Conservation (phyloP, 2,329 filamentous ascomycete species). For the Pyrenochaeta sp. region DNA sequence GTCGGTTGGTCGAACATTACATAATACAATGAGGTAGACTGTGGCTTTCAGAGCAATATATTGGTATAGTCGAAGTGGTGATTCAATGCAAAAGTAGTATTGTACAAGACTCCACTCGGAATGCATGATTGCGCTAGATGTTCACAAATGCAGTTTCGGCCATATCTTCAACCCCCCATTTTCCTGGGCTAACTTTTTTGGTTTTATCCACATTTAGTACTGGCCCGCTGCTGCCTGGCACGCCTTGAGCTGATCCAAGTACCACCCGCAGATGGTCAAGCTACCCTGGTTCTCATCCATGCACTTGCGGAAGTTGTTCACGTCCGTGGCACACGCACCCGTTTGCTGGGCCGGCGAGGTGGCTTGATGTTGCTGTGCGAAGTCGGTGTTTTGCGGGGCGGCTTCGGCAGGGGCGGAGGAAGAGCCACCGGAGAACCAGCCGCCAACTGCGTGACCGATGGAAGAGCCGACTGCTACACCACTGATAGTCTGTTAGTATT, state of each 20-base stretch:
- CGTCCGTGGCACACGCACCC: conserved; percentile 74
- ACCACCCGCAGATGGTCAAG: conserved; percentile 97
- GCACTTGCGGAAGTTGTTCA: conserved; percentile 89
- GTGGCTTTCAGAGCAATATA: too few species aligned
- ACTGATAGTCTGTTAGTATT: conserved; percentile 58
- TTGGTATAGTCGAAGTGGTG: neutral
- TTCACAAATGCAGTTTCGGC: neutral
- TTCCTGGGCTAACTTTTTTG: neutral
- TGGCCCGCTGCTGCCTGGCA: conserved; percentile 58
- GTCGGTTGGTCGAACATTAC: too few species aligned
- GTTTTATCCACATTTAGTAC: conserved; percentile 50
- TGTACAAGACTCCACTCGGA: neutral
- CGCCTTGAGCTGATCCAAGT: conserved; percentile 85
- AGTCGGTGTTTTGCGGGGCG: conserved; percentile 46
- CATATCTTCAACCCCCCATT: neutral
- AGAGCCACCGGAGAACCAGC: conserved; percentile 81
- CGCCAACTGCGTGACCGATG: conserved; percentile 92
- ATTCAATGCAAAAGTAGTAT: neutral
- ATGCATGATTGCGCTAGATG: conserved; percentile 2
- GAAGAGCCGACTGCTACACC: conserved; percentile 96
- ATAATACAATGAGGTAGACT: neutral
- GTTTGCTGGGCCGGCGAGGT: conserved; percentile 50
- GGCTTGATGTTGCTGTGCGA: conserved; percentile 30
- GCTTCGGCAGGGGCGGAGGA: conserved; percentile 63
- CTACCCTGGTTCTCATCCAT: conserved; percentile 95